Evolutionary conservation across 1,284 basidiomycete genomes (phyloP).

Genomic region (Sutorius eximius): DNA sequence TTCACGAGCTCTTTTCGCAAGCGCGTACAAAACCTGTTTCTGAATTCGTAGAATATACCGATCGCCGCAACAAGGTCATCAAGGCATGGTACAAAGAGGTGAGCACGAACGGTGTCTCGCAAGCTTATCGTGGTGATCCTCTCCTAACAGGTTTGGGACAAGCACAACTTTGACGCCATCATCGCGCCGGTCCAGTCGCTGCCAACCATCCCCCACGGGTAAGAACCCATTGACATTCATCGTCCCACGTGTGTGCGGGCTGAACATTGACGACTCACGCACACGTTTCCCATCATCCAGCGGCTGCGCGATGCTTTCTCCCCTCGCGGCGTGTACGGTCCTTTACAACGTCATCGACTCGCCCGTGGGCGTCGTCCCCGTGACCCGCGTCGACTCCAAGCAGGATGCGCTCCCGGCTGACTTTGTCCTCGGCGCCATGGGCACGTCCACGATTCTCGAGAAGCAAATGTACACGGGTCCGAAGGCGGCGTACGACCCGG

Average conservation of each 20-base stretch:
- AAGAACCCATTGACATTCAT: constrained; percentile 16
- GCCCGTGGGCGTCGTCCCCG: constrained; percentile 77
- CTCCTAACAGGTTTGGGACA: constrained; percentile 60
- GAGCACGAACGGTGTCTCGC: constrained; percentile 15
- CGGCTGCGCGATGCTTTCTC: constrained; percentile 52
- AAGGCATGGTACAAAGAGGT: constrained; percentile 60
- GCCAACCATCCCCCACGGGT: constrained; percentile 75
- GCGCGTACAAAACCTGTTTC: constrained; percentile 53
- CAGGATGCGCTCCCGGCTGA: constrained; percentile 62
- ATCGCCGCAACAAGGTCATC: constrained; percentile 52
- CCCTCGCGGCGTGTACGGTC: constrained; percentile 52
- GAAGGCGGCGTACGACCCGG: constrained; percentile 64
- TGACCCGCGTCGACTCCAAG: constrained; percentile 70
- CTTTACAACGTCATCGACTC: constrained; percentile 78
- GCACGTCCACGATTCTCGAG: constrained; percentile 58
- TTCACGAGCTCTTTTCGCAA: constrained; percentile 47
- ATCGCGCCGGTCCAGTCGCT: constrained; percentile 74
- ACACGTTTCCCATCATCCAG: constrained; percentile 28
- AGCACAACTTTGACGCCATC: constrained; percentile 69
- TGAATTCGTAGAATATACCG: constrained; percentile 53
- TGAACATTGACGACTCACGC: background rate
- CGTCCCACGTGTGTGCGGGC: background rate
- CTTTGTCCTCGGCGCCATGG: constrained; percentile 49
- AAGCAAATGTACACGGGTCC: constrained; percentile 53
- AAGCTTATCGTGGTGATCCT: background rate